A percentile compares a stretch with the other conserved stretches of the same genome.
phyloP scores from a whole-genome alignment of 192 early-diverging fungal species.

The Backusella macrospora region DNA sequence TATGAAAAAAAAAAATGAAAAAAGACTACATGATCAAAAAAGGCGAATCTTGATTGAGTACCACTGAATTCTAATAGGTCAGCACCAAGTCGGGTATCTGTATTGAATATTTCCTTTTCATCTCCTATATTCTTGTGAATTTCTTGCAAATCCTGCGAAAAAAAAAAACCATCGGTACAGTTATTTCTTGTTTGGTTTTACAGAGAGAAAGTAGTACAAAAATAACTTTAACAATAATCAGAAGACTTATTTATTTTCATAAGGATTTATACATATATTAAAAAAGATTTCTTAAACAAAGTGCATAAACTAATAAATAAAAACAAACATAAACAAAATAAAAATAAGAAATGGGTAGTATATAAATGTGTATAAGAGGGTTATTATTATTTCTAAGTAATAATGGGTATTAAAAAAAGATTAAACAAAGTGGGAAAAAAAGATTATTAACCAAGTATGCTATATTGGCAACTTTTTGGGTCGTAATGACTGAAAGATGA shows the following conservation, averaged over 20 bases:
- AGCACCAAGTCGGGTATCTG: too few species aligned
- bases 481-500: not conserved
- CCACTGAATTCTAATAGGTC: too few species aligned
- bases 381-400: not conserved
- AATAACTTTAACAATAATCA: not conserved
- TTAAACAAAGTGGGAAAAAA: not conserved
- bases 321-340: not conserved
- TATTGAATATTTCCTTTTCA: too few species aligned
- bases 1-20: too few species aligned
- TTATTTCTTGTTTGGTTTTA: not conserved
- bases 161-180: not conserved
- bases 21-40: too few species aligned
- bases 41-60: too few species aligned
- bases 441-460: not conserved
- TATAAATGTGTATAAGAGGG: not conserved
- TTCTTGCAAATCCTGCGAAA: too few species aligned
- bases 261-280: too few species aligned
- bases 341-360: not conserved
- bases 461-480: conserved; percentile 12
- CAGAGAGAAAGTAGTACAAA: not conserved
- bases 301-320: not conserved
- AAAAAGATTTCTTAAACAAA: not conserved
- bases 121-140: too few species aligned
- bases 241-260: not conserved
- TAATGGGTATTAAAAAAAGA: too few species aligned